These are phyloP conservation scores for Collybiopsis luxurians DNA, from an alignment of 768 basidiomycete species.

Conservation along the genomic window DNA sequence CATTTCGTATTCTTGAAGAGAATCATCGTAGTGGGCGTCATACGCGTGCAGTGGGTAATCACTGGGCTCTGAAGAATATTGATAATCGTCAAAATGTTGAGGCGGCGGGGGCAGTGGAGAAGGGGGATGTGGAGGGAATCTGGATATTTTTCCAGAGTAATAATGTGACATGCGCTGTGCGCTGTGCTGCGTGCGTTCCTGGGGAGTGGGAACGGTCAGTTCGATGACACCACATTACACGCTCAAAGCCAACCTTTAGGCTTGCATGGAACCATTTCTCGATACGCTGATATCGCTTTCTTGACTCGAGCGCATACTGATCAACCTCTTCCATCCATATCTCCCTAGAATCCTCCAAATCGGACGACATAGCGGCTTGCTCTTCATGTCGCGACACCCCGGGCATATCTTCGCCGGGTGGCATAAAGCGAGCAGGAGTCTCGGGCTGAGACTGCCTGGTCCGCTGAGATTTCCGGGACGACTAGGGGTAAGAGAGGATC, in stretches of 20 bases:
- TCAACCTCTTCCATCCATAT: constrained; percentile 71
- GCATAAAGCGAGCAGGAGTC: constrained; percentile 11
- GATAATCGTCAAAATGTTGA: constrained; percentile 4
- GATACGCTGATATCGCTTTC: constrained; percentile 70
- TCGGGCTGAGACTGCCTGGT: constrained; percentile 23
- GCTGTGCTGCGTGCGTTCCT: constrained; percentile 71
- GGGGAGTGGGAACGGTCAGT: not conserved
- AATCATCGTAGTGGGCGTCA: not conserved
- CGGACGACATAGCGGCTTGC: constrained; percentile 59
- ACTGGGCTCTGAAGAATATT: not conserved
- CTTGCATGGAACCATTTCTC: constrained; percentile 72
- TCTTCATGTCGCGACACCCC: constrained; percentile 32
- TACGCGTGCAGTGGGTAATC: constrained; percentile 1
- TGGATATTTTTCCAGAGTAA: constrained; percentile 50
- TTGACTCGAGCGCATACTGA: constrained; percentile 69
- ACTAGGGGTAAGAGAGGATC: constrained; percentile 15
- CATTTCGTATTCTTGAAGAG: not conserved
- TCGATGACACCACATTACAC: not conserved
- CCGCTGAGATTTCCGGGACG: constrained; percentile 42
- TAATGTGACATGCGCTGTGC: constrained; percentile 58
- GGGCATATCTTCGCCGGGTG: constrained; percentile 19
- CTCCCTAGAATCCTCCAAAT: constrained; percentile 79
- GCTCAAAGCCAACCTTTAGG: constrained; percentile 46
- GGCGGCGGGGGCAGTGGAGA: constrained; percentile 19
- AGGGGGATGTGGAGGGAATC: constrained; percentile 37